Base-by-base conservation (phyloP, 257 asterid species). In the Cinchona pubescens region DNA sequence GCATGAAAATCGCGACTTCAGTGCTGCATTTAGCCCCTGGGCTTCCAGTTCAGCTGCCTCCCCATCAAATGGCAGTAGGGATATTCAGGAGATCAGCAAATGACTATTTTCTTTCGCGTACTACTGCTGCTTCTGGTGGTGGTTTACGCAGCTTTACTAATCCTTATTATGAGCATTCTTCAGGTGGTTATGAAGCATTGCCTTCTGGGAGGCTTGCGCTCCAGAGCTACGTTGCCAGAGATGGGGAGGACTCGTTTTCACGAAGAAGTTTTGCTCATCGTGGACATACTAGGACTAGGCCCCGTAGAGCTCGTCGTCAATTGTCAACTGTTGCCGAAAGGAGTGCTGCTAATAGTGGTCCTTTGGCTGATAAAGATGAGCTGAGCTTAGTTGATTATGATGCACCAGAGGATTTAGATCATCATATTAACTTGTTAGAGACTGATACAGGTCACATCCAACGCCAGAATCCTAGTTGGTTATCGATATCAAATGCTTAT, bases 21-120 rank as follows among this genome's bases (percentile, higher is more conserved):
- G 97, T 34, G 89, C 87, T 1, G 96, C 88, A 2, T 68, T 89
- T 13, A 90, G 91, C 30, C 97, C 96, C 0, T 87, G 93, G 90
- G 46, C 86, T 7, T 76, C 80, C 5, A 40, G 59, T 75, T 76
- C 87, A 2, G 61, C 83, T 18, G 38, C 87, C 59, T 51, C 85
- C 48, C 80, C 89, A 27, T 65, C 84, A 29, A 74, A 76, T 13
- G 82, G 87, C 62, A 80, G 79, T 42, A 53, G 86, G 86, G 79
- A 56, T 85, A 43, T 90, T 90, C 85, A 80, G 72, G 74, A 83
- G 85, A 82, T 78, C 96, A 3, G 94, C 96, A 0, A 90, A 89
- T 11, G 96, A 89, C 61, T 92, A 89, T 82, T 90, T 83, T 66
- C 85, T 82, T 35, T 79, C 89, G 0, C 87, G 81, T 29, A 78